Percentiles rank a stretch among this genome's conserved stretches.
phyloP scores from a whole-genome alignment of 257 asterid genomes.

The Fraxinus americana region DNA sequence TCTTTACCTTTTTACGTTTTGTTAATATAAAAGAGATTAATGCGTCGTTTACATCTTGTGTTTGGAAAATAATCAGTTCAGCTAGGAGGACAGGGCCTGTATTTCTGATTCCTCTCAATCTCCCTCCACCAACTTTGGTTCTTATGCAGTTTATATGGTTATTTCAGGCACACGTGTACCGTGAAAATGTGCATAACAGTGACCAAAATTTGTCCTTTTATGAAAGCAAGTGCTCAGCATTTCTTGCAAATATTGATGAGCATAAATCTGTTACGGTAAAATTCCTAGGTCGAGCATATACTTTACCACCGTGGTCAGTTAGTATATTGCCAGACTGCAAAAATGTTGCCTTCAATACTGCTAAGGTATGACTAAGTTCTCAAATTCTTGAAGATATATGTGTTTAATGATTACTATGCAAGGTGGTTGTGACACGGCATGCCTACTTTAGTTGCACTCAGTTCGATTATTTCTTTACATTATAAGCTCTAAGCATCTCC shows the following conservation, averaged over 20 bases:
- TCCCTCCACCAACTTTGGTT: conserved; percentile 2
- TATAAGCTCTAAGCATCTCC: not conserved
- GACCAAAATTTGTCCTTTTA: conserved; percentile 22
- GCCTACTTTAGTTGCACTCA: not conserved
- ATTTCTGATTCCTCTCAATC: not conserved
- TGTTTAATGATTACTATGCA: not conserved
- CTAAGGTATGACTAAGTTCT: conserved; percentile 54
- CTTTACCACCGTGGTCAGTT: conserved; percentile 94
- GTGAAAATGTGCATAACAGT: conserved; percentile 29
- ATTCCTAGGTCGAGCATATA: conserved; percentile 57
- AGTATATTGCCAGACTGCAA: conserved; percentile 90
- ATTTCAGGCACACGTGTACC: conserved; percentile 78
- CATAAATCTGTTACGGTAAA: conserved; percentile 59
- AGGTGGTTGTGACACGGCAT: not conserved
- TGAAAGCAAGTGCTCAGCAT: conserved; percentile 71
- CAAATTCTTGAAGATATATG: conserved; percentile 9
- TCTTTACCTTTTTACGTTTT: not conserved
- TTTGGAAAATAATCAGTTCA: not conserved
- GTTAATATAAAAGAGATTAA: not conserved
- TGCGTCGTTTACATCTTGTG: not conserved
- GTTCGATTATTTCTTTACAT: not conserved
- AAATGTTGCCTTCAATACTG: conserved; percentile 70
- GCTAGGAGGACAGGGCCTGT: not conserved
- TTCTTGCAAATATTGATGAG: conserved; percentile 92
- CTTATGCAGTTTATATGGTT: conserved; percentile 21